Conservation (phyloP, 495 filamentous ascomycete species). For the Acidiella bohemica region DNA sequence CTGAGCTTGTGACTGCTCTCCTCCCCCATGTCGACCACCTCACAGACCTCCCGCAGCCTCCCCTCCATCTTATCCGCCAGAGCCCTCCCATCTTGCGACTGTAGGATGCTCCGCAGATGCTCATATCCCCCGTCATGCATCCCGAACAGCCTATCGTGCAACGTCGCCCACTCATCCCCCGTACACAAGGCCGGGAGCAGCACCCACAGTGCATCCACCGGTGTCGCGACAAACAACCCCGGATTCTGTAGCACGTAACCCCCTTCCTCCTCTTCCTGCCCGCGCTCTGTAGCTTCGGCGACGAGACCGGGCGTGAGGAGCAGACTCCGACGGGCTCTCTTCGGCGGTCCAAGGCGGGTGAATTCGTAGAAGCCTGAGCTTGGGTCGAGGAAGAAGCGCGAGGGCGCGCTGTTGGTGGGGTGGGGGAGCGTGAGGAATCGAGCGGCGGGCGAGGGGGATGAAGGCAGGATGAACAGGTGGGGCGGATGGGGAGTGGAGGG, state of each 20-base stretch:
- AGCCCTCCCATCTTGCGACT: constrained; percentile 12
- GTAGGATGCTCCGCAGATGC: constrained; percentile 1
- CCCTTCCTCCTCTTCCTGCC: constrained; percentile 7
- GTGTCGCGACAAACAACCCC: constrained; percentile 68
- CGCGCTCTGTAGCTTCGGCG: constrained; percentile 18
- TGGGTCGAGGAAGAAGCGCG: constrained; percentile 71
- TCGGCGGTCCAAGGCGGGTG: constrained; percentile 56
- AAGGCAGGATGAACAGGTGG: constrained; percentile 71
- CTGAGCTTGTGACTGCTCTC: constrained; percentile 71
- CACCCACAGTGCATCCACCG: constrained; percentile 72
- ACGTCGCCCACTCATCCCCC: constrained; percentile 2
- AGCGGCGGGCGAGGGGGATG: constrained; percentile 44
- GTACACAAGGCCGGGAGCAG: constrained; percentile 51
- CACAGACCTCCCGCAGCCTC: constrained; percentile 55
- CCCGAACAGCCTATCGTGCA: constrained; percentile 3
- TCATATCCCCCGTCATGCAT: neutral
- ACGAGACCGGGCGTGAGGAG: constrained; percentile 36
- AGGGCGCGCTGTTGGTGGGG: constrained; percentile 51
- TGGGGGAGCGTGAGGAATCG: constrained; percentile 67
- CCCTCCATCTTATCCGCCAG: constrained; percentile 5
- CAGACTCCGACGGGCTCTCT: constrained; percentile 50
- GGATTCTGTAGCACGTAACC: constrained; percentile 46
- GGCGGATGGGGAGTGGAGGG: constrained; percentile 33
- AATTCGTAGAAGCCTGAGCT: constrained; percentile 75
- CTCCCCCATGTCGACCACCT: constrained; percentile 51